A percentile compares a stretch with the other conserved stretches of the same genome.
These are phyloP conservation scores for Mortierella hygrophila DNA, from an alignment of 192 early-diverging fungal genomes.

Conservation along the genomic window DNA sequence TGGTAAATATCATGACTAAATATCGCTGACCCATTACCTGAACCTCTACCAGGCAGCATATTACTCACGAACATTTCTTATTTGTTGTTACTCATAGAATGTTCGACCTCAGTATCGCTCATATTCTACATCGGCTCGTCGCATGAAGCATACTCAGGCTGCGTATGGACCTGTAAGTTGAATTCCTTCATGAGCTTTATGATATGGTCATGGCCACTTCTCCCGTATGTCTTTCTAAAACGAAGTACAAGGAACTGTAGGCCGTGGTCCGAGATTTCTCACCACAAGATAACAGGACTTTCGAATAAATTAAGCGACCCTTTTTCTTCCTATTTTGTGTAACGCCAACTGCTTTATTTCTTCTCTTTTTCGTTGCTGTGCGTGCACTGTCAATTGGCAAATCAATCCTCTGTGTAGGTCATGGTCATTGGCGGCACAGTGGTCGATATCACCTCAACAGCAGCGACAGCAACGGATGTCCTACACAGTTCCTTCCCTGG, in stretches of 20 bases:
- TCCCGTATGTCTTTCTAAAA: neutral
- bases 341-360: neutral
- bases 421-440: constrained; percentile 91
- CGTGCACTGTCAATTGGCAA: neutral
- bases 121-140: constrained; percentile 36
- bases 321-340: neutral
- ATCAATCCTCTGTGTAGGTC: constrained; percentile 56
- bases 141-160: constrained; percentile 18
- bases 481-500: constrained; percentile 83
- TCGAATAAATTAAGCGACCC: neutral
- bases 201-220: neutral
- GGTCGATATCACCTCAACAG: constrained; percentile 84
- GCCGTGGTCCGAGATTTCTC: neutral
- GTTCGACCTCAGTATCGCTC: constrained; percentile 9
- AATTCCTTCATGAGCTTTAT: neutral
- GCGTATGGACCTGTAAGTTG: constrained; percentile 36
- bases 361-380: neutral
- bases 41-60: neutral
- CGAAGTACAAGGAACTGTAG: neutral
- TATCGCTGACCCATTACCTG: neutral
- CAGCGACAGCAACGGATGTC: constrained; percentile 21
- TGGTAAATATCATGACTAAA: constrained; percentile 15
- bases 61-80: neutral
- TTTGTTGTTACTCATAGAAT: neutral
- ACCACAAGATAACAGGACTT: neutral